Conservation (phyloP, 169 alveolate species). For the Cryptosporidium sp. region DNA sequence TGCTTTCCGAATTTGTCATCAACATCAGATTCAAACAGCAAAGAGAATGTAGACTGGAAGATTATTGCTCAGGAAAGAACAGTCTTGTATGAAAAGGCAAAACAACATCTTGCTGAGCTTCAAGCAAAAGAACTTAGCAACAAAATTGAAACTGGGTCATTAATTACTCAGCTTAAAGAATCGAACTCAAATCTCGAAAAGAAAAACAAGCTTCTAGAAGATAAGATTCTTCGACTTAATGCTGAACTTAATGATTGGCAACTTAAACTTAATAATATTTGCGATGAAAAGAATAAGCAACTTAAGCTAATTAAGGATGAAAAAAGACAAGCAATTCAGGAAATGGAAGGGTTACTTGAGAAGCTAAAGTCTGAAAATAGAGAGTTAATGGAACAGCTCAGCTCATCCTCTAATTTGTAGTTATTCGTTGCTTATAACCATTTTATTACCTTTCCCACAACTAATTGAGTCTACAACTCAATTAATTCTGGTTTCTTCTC, state of each 20-base stretch:
- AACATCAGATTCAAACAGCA: not conserved
- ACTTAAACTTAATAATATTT: constrained; percentile 42
- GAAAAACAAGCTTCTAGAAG: constrained; percentile 27
- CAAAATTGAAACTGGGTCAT: constrained; percentile 56
- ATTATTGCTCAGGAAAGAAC: constrained; percentile 46
- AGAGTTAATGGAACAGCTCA: constrained; percentile 2
- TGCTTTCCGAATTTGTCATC: not conserved
- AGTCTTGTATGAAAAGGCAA: constrained; percentile 50
- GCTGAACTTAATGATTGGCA: constrained; percentile 72
- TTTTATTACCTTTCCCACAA: not conserved
- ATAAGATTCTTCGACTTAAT: constrained; percentile 33
- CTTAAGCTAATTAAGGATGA: constrained; percentile 52
- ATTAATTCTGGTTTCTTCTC: not conserved
- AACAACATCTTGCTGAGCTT: constrained; percentile 55
- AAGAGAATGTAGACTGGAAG: constrained; percentile 39
- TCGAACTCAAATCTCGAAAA: constrained; percentile 23
- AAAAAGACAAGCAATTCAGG: constrained; percentile 32
- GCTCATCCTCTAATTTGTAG: constrained; percentile 4
- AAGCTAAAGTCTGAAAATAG: constrained; percentile 33
- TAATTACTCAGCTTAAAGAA: constrained; percentile 55
- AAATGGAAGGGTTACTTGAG: constrained; percentile 58
- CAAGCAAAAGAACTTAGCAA: constrained; percentile 51
- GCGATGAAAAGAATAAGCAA: constrained; percentile 56
- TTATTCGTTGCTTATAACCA: not conserved
- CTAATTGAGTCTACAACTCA: not conserved